These are phyloP conservation scores for Leptoxyphium fumago DNA, from an alignment of 2,329 filamentous ascomycete species.

Conservation along the genomic window DNA sequence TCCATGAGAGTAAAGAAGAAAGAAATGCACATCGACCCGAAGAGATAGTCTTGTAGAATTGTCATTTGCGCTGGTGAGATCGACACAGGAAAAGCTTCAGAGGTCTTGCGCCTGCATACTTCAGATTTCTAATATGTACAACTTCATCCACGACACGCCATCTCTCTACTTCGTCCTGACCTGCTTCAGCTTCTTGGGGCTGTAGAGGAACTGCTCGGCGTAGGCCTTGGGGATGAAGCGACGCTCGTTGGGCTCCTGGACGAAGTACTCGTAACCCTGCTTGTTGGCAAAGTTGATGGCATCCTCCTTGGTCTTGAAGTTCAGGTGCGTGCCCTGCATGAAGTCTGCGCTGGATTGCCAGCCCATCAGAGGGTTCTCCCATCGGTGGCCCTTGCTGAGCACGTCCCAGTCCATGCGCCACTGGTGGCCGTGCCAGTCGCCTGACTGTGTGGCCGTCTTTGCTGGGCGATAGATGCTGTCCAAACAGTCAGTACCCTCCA, in stretches of 20 bases:
- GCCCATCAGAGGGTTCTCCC: conserved; percentile 97
- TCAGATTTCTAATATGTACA: neutral
- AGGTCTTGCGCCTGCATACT: no score
- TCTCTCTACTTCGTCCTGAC: conserved; percentile 60
- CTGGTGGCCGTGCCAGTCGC: conserved; percentile 64
- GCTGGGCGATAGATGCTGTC: conserved; percentile 75
- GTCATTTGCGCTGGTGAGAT: no score
- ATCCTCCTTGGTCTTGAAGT: conserved; percentile 87
- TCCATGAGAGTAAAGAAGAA: no score
- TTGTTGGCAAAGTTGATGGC: conserved; percentile 93
- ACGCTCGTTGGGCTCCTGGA: conserved; percentile 87
- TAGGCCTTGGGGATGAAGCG: conserved; percentile 85
- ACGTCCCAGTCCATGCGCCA: conserved; percentile 99
- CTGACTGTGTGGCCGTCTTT: conserved; percentile 94
- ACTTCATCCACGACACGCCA: neutral
- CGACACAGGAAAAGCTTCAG: no score
- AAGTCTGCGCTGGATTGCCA: conserved; percentile 93
- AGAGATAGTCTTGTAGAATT: no score
- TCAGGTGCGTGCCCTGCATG: conserved; percentile 86
- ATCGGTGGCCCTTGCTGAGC: conserved; percentile 78
- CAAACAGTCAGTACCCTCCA: neutral
- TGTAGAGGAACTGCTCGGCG: conserved; percentile 89
- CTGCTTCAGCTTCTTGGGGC: conserved; percentile 69
- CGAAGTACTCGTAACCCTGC: conserved; percentile 98
- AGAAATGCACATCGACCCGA: no score